phyloP scores from a whole-genome alignment of 129 eudicot species.

The Tanacetum coccineum region DNA sequence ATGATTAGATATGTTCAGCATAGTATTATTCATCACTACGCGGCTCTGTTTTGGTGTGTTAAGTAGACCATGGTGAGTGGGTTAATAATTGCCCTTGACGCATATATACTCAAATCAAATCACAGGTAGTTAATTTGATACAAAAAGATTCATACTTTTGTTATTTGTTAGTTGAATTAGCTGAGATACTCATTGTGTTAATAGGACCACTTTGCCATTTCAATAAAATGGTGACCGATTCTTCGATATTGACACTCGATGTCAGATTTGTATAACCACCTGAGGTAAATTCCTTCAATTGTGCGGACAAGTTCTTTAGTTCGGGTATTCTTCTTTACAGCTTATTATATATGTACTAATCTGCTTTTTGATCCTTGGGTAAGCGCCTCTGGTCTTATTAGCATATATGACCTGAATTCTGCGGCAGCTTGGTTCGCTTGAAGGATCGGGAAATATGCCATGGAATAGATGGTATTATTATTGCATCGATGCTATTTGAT shows the following conservation, averaged over 20 bases:
- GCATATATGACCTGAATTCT: no score
- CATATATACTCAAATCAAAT: conserved; percentile 7
- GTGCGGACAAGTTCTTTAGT: no score
- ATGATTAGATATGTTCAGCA: conserved; percentile 27
- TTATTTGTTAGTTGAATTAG: neutral
- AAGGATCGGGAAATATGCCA: no score
- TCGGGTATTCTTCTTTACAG: no score
- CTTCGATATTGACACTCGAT: neutral
- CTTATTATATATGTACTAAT: no score
- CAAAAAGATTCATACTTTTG: neutral
- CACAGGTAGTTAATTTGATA: conserved; percentile 12
- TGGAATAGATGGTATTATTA: no score
- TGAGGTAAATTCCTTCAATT: neutral
- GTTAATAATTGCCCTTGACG: conserved; percentile 25
- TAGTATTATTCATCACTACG: neutral
- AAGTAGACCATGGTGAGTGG: neutral
- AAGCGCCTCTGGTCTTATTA: no score
- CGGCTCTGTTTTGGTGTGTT: neutral
- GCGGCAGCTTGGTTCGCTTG: no score
- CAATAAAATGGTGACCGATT: conserved; percentile 3
- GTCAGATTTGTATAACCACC: no score
- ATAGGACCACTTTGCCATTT: conserved; percentile 5
- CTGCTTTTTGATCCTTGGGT: no score
- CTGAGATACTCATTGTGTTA: neutral
- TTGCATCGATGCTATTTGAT: no score